A percentile compares a stretch with the other conserved stretches of the same genome.
These are phyloP conservation scores for Wickerhamiella azymoides DNA, from an alignment of 805 yeast species.

Conservation along the genomic window DNA sequence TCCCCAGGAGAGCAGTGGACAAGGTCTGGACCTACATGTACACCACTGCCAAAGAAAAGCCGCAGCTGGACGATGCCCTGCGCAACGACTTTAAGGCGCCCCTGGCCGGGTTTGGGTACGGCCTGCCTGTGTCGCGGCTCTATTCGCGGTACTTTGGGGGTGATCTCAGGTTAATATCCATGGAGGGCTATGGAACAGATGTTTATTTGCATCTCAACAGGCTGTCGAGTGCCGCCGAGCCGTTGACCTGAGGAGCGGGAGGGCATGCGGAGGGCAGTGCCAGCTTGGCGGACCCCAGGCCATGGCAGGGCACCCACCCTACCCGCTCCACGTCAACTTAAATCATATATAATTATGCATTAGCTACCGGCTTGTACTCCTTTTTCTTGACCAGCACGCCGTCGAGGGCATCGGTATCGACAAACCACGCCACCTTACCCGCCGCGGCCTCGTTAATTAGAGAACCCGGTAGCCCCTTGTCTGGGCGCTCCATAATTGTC, in stretches of 20 bases:
- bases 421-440: slow-evolving; percentile 94
- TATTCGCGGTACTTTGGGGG: slow-evolving; percentile 89
- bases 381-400: slow-evolving; percentile 65
- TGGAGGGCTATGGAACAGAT: slow-evolving; percentile 94
- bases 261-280: no score
- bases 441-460: slow-evolving; percentile 95
- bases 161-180: slow-evolving; percentile 68
- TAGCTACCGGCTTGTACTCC: slow-evolving; percentile 45
- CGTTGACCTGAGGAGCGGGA: slow-evolving; percentile 22
- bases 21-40: slow-evolving; percentile 83
- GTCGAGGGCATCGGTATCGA: slow-evolving; percentile 79
- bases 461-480: slow-evolving; percentile 86
- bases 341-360: no score
- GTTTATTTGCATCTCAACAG: slow-evolving; percentile 78
- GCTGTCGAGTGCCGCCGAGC: slow-evolving; percentile 59
- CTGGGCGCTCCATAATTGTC: slow-evolving; percentile 91
- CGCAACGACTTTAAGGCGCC: slow-evolving; percentile 70
- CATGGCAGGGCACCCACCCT: no score
- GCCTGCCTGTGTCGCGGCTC: slow-evolving; percentile 70
- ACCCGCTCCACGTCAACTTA: no score
- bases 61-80: slow-evolving; percentile 44
- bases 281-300: no score
- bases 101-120: slow-evolving; percentile 90
- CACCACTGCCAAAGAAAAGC: slow-evolving; percentile 69
- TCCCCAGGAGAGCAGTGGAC: slow-evolving; percentile 70